These are phyloP conservation scores for Sarocladium strictum DNA, from an alignment of 2,329 filamentous ascomycete genomes.

Conservation along the genomic window DNA sequence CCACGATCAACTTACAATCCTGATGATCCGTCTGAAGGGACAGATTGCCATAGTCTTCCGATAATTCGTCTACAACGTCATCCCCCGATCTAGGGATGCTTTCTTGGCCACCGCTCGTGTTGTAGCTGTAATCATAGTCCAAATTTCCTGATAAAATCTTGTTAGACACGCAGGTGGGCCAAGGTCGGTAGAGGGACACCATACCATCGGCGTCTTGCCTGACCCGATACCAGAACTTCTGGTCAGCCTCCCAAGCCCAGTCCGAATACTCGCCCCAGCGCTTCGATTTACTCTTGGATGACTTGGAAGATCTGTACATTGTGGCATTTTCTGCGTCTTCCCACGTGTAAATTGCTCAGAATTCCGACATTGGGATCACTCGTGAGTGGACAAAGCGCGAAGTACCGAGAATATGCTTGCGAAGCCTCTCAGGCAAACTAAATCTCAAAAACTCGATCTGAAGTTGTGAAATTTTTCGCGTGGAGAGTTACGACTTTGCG, in stretches of 20 bases:
- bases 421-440: too few species aligned
- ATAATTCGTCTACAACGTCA: background rate
- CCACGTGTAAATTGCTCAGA: background rate
- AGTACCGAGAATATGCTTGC: background rate
- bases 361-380: background rate
- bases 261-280: slow-evolving; percentile 21
- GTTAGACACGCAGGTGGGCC: background rate
- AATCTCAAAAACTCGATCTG: background rate
- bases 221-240: slow-evolving; percentile 18
- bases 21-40: background rate
- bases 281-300: slow-evolving; percentile 4
- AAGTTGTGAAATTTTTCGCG: too few species aligned
- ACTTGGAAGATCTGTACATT: slow-evolving; percentile 1
- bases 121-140: background rate
- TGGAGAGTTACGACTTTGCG: too few species aligned
- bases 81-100: background rate
- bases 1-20: background rate
- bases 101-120: background rate
- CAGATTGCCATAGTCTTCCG: background rate
- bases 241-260: slow-evolving; percentile 18
- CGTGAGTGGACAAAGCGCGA: background rate
- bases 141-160: background rate
- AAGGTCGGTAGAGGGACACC: background rate
- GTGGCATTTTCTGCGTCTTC: slow-evolving; percentile 1
- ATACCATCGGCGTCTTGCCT: slow-evolving; percentile 20